Conservation (phyloP, 169 alveolate species). For the Besnoitia besnoiti region DNA sequence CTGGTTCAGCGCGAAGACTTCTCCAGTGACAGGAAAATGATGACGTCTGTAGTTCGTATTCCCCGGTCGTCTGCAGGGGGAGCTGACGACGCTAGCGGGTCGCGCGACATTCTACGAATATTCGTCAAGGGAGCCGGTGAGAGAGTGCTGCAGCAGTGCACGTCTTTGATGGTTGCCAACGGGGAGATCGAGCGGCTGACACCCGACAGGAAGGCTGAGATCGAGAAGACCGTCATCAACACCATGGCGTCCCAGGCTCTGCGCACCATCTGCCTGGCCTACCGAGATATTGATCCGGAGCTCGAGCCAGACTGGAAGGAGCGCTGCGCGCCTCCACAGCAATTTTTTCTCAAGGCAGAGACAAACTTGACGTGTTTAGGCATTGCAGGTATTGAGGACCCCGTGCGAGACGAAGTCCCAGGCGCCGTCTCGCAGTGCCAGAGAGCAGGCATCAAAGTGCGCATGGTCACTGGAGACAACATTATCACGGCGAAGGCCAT, state of each 20-base stretch:
- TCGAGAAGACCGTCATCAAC: slow-evolving; percentile 73
- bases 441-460: slow-evolving; percentile 88
- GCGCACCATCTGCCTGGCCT: slow-evolving; percentile 86
- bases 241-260: slow-evolving; percentile 82
- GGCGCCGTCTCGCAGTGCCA: slow-evolving; percentile 85
- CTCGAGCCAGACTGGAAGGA: slow-evolving; percentile 41
- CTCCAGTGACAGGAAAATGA: slow-evolving; percentile 82
- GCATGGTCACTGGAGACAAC: slow-evolving; percentile 94
- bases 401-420: slow-evolving; percentile 88
- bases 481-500: slow-evolving; percentile 86
- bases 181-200: slow-evolving; percentile 67
- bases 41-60: slow-evolving; percentile 78
- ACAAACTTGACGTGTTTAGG: slow-evolving; percentile 80
- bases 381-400: slow-evolving; percentile 86
- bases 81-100: not conserved
- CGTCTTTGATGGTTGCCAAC: slow-evolving; percentile 20
- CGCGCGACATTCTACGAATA: slow-evolving; percentile 63
- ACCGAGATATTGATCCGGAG: slow-evolving; percentile 74
- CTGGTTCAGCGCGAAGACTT: slow-evolving; percentile 74
- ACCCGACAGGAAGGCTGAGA: slow-evolving; percentile 70
- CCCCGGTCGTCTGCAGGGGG: not conserved
- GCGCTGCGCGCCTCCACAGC: not conserved
- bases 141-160: slow-evolving; percentile 72
- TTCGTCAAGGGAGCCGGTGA: slow-evolving; percentile 85
- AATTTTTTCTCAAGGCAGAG: slow-evolving; percentile 68